A percentile compares a stretch with the other conserved stretches of the same genome.
Evolutionary conservation across 2,329 filamentous ascomycete species (phyloP).

Genomic region (Chaetomiaceae sp.): DNA sequence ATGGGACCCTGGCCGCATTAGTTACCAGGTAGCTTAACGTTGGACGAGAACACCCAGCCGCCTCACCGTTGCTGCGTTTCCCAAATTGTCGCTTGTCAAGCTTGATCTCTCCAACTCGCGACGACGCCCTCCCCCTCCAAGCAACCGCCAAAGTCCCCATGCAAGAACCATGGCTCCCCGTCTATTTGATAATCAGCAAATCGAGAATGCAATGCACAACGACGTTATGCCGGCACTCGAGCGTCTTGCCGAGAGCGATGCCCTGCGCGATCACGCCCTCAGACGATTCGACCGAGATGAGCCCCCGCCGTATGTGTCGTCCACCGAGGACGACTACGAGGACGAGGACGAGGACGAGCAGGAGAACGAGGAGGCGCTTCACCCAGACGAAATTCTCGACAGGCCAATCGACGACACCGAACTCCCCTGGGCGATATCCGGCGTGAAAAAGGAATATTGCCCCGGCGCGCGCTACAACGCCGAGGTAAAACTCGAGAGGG

Average conservation of each 20-base stretch:
- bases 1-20: too few species aligned
- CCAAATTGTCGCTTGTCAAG: too few species aligned
- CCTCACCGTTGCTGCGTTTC: too few species aligned
- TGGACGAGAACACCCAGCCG: too few species aligned
- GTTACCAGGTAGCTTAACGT: too few species aligned
- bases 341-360: slow-evolving; percentile 13
- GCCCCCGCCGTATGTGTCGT: slow-evolving; percentile 1
- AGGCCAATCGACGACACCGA: background rate
- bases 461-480: background rate
- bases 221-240: background rate
- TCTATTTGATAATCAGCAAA: background rate
- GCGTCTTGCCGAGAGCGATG: background rate
- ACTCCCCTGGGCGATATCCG: too few species aligned
- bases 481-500: background rate
- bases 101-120: too few species aligned
- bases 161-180: too few species aligned
- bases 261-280: background rate
- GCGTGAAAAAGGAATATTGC: too few species aligned
- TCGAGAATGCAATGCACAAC: background rate
- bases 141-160: too few species aligned
- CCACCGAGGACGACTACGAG: slow-evolving; percentile 1
- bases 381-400: too few species aligned
- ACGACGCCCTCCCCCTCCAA: too few species aligned
- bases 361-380: background rate
- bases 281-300: slow-evolving; percentile 2